Evolutionary conservation across 2,329 filamentous ascomycete genomes (phyloP).

Genomic region (Neophaeococcomyces aloes): DNA sequence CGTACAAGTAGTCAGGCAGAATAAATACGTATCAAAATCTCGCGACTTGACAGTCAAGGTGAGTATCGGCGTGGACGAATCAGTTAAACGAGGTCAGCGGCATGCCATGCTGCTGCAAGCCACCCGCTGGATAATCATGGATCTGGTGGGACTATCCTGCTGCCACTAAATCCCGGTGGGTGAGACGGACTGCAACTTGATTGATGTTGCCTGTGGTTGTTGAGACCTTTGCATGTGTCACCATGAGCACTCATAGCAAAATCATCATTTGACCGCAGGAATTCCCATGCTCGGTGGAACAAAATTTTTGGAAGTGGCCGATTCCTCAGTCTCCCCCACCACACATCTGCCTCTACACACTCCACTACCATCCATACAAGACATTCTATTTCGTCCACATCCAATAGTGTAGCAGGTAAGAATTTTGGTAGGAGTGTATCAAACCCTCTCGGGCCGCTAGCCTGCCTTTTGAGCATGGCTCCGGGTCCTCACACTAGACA

Average conservation of each 20-base stretch:
- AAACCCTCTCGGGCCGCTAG: background rate
- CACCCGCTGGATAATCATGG: background rate
- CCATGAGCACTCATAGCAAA: no score
- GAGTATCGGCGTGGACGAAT: conserved; percentile 4
- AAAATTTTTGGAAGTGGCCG: background rate
- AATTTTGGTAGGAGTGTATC: background rate
- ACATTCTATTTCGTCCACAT: background rate
- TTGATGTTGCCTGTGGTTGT: conserved; percentile 3
- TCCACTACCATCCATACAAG: background rate
- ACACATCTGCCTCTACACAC: background rate
- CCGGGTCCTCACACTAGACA: background rate
- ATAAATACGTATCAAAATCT: conserved; percentile 1
- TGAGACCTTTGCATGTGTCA: conserved; percentile 7
- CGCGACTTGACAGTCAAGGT: conserved; percentile 4
- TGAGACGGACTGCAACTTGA: background rate
- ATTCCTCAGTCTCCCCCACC: background rate
- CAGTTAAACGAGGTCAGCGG: background rate
- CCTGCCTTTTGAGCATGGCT: background rate
- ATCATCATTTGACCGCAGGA: no score
- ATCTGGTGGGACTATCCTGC: conserved; percentile 6
- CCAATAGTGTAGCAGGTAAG: conserved; percentile 2
- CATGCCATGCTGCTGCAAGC: background rate
- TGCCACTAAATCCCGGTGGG: background rate
- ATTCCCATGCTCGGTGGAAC: background rate
- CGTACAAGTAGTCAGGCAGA: conserved; percentile 6